Evolutionary conservation across 2,329 filamentous ascomycete genomes (phyloP).

Genomic region (Sporothrix dimorphospora): DNA sequence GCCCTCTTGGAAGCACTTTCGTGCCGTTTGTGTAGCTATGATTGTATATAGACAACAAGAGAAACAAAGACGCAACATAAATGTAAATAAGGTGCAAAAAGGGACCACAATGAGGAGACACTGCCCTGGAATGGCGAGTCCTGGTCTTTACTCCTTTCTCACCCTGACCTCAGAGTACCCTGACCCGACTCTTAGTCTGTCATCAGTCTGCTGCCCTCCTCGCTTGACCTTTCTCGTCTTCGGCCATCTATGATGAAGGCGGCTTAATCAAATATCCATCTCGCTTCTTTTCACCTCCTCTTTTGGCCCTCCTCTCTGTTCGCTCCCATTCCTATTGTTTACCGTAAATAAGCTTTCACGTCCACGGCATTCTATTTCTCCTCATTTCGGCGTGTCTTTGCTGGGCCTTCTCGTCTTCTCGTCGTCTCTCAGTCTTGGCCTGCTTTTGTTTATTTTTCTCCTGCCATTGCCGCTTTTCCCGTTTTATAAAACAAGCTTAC

Average conservation of each 20-base stretch:
- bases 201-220: not conserved
- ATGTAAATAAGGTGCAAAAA: not conserved
- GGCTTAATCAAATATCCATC: not conserved
- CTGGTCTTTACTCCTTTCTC: not conserved
- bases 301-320: not conserved
- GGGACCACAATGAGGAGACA: not conserved
- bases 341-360: not conserved
- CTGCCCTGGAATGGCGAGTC: not conserved
- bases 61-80: not conserved
- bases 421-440: not conserved
- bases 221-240: not conserved
- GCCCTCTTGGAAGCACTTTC: slow-evolving; percentile 9
- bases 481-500: not conserved
- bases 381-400: not conserved
- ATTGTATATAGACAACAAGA: not conserved
- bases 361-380: slow-evolving; percentile 9
- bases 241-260: not conserved
- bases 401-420: not conserved
- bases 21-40: not conserved
- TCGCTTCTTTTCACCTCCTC: slow-evolving; percentile 13
- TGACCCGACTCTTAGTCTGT: not conserved
- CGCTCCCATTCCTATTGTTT: too few species aligned
- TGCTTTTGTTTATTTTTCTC: not conserved
- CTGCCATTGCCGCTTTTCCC: not conserved
- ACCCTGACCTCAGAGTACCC: not conserved